phyloP scores from a whole-genome alignment of 1,284 basidiomycete species.

The Tylopilus sp. region DNA sequence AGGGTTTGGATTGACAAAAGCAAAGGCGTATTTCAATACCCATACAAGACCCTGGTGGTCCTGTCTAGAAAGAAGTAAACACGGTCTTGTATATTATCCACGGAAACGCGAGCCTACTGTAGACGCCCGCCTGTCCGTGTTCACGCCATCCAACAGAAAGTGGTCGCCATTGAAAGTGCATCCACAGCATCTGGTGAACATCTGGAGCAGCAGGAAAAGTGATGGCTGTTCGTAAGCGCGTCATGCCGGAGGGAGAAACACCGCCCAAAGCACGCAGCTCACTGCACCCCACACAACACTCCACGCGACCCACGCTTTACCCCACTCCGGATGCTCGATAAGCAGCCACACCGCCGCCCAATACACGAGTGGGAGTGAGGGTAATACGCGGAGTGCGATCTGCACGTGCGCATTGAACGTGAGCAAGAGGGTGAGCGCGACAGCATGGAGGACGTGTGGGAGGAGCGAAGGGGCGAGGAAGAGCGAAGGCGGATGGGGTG shows the following conservation, averaged over 20 bases:
- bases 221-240: neutral
- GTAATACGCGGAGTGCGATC: constrained; percentile 79
- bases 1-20: constrained; percentile 47
- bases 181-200: neutral
- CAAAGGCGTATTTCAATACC: constrained; percentile 50
- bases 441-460: constrained; percentile 71
- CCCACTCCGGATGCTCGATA: constrained; percentile 43
- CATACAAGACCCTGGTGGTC: constrained; percentile 49
- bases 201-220: neutral
- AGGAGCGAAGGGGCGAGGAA: constrained; percentile 39
- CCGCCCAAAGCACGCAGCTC: constrained; percentile 77
- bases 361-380: constrained; percentile 78
- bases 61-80: constrained; percentile 38
- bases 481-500: constrained; percentile 10
- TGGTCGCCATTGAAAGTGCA: neutral
- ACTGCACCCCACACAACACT: constrained; percentile 71
- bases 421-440: constrained; percentile 58
- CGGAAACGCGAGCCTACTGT: neutral
- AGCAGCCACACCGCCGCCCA: constrained; percentile 78
- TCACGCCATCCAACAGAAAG: too few species aligned
- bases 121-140: too few species aligned
- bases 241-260: constrained; percentile 88
- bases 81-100: neutral
- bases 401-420: constrained; percentile 86
- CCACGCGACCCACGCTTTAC: constrained; percentile 66